Evolutionary conservation across 352 stramenopile genomes (phyloP).

Genomic region (Phytophthora fragariaefolia): DNA sequence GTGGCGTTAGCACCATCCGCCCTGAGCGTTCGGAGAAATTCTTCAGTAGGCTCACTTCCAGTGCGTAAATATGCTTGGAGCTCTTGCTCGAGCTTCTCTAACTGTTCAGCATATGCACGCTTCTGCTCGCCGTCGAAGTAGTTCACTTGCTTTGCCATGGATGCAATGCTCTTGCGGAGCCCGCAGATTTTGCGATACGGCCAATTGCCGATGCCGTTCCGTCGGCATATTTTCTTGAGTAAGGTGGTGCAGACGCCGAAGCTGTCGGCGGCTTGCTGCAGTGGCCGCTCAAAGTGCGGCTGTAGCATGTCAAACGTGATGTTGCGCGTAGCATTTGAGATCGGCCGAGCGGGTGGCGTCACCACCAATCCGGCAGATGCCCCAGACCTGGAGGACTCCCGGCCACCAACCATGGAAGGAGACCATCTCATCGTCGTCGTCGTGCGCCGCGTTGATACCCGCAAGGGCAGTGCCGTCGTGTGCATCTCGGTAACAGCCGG

Average conservation of each 20-base stretch:
- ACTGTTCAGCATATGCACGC: constrained; percentile 53
- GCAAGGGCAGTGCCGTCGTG: neutral
- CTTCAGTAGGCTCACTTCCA: constrained; percentile 43
- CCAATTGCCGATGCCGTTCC: constrained; percentile 69
- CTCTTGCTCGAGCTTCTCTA: constrained; percentile 49
- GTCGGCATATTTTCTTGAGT: constrained; percentile 74
- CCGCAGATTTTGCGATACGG: constrained; percentile 65
- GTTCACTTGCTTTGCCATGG: constrained; percentile 66
- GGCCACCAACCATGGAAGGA: constrained; percentile 22
- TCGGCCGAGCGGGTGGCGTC: constrained; percentile 29
- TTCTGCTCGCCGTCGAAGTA: constrained; percentile 70
- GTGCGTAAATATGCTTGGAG: constrained; percentile 56
- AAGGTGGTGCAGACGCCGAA: constrained; percentile 74
- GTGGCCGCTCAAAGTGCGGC: constrained; percentile 60
- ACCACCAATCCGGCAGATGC: neutral
- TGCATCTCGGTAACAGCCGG: neutral
- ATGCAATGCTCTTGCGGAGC: constrained; percentile 63
- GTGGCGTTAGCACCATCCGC: constrained; percentile 12
- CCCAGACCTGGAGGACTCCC: constrained; percentile 9
- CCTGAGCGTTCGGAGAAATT: constrained; percentile 32
- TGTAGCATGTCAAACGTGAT: constrained; percentile 67
- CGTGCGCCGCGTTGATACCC: constrained; percentile 34
- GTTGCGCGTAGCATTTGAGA: constrained; percentile 54
- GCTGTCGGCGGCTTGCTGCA: constrained; percentile 56
- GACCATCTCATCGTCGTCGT: constrained; percentile 41